Percentiles rank a stretch among this genome's conserved stretches.
phyloP scores from a whole-genome alignment of 345 rosid species.

The Cardamine chenopodiifolia region DNA sequence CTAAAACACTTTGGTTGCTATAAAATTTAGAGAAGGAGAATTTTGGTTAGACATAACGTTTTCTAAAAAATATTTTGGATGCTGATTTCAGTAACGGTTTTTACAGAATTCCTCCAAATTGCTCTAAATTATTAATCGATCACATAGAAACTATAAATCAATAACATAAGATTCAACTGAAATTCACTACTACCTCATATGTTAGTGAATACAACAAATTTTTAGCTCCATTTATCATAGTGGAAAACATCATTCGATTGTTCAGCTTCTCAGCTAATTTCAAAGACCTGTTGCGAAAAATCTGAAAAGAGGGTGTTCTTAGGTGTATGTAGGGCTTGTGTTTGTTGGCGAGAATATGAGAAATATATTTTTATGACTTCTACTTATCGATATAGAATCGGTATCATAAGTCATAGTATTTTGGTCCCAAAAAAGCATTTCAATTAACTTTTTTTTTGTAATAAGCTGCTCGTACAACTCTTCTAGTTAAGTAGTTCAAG shows the following conservation, averaged over 20 bases:
- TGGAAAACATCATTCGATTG: neutral
- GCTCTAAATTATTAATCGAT: neutral
- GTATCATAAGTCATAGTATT: too few relatives aligned
- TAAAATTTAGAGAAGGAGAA: too few relatives aligned
- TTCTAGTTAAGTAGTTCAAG: too few relatives aligned
- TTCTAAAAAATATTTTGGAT: neutral
- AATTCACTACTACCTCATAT: neutral
- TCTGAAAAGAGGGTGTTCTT: too few relatives aligned
- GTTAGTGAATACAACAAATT: neutral
- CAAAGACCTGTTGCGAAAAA: too few relatives aligned
- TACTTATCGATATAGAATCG: too few relatives aligned
- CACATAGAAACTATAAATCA: neutral
- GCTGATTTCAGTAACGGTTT: neutral
- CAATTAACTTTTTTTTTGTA: neutral
- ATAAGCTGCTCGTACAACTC: neutral
- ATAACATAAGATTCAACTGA: neutral
- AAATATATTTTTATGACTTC: too few relatives aligned
- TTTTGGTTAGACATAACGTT: neutral
- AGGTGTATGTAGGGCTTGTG: neutral
- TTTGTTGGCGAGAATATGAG: neutral
- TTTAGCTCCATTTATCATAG: neutral
- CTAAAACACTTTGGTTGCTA: too few relatives aligned
- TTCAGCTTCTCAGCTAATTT: neutral
- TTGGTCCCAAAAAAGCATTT: neutral
- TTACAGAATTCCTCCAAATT: neutral